Base-by-base conservation (phyloP, 1,284 basidiomycete species). In the Boletus austroedulis region DNA sequence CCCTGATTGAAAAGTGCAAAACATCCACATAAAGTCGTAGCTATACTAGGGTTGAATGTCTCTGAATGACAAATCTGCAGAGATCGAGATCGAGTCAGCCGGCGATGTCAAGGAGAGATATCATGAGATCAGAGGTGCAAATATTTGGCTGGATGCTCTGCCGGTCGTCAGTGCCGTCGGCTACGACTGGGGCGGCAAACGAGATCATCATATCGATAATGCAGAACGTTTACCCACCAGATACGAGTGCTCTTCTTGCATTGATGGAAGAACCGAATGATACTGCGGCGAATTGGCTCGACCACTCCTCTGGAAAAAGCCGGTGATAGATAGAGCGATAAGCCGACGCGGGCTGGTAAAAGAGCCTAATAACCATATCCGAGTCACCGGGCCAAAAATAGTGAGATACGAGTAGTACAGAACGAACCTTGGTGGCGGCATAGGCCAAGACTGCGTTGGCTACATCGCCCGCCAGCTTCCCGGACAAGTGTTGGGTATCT, bases 401-500 rank as follows among this genome's bases (percentile, higher is more conserved):
- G n/a, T 23, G 3, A n/a, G 15, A 45, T 32, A n/a, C 19, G 26
- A n/a, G n/a, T n/a, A 8, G 15, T 12, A 45, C 6, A 46, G 46
- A 32, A 41, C 55, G 52, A 68, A 90, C 93, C 82, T 95, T 98
- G 59, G 89, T 90, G 8, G 85, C 76, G 2, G 86, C 86, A 71
- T 96, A 98, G 0, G 94, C 94, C 23, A 94, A 80, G 0, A 94
- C 83, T 0, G 87, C 86, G 66, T 92, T 89, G 12, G 87, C 86
- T 8, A 90, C 81, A 68, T 90, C 88, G 9, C 87, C 87, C 10
- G 82, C 85, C 41, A 90, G 70, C 29, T 56, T 79, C 78, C 82
- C 53, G 85, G 73, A 58, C 67, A 52, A 50, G 44, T 15, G 59
- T n/a, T 61, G 60, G 45, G 24, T 62, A 48, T 63, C 60, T 14